A percentile compares a stretch with the other conserved stretches of the same genome.
Conservation (phyloP, 768 basidiomycete genomes). For the Naganishia vaughanmartiniae region DNA sequence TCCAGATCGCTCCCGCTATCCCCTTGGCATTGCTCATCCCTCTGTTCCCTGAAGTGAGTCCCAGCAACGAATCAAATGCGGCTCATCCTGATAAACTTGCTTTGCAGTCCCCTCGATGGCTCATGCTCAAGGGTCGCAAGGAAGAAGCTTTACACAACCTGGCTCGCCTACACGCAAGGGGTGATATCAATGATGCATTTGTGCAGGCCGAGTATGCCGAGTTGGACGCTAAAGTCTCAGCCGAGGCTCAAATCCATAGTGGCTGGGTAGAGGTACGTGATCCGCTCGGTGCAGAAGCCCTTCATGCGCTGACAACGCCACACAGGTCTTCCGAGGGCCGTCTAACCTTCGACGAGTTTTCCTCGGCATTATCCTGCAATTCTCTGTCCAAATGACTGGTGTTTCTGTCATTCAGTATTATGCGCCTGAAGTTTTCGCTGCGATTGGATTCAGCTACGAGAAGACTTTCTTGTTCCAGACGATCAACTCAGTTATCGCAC, state of each 20-base stretch:
- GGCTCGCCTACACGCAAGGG: conserved; percentile 60
- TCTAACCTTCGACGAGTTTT: conserved; percentile 37
- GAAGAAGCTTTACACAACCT: conserved; percentile 56
- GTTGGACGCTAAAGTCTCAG: conserved; percentile 15
- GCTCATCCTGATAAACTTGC: conserved; percentile 27
- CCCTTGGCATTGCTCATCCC: conserved; percentile 59
- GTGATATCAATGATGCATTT: conserved; percentile 57
- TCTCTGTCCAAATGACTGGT: conserved; percentile 64
- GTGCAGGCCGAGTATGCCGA: conserved; percentile 54
- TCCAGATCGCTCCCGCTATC: conserved; percentile 55
- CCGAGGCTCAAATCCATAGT: conserved; percentile 1
- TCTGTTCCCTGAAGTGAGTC: conserved; percentile 55
- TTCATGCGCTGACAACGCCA: conserved; percentile 55
- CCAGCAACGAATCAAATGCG: background rate
- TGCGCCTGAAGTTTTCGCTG: conserved; percentile 31
- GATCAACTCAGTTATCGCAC: conserved; percentile 60
- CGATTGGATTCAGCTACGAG: conserved; percentile 57
- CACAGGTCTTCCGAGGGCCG: conserved; percentile 54
- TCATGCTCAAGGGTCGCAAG: conserved; percentile 59
- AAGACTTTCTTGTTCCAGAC: conserved; percentile 57
- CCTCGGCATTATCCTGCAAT: conserved; percentile 56
- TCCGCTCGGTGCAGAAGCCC: background rate
- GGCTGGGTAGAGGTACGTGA: conserved; percentile 19
- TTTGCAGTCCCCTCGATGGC: conserved; percentile 56
- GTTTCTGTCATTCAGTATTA: conserved; percentile 58